Base-by-base conservation (phyloP, 768 basidiomycete species). In the Lactarius hatsudake region DNA sequence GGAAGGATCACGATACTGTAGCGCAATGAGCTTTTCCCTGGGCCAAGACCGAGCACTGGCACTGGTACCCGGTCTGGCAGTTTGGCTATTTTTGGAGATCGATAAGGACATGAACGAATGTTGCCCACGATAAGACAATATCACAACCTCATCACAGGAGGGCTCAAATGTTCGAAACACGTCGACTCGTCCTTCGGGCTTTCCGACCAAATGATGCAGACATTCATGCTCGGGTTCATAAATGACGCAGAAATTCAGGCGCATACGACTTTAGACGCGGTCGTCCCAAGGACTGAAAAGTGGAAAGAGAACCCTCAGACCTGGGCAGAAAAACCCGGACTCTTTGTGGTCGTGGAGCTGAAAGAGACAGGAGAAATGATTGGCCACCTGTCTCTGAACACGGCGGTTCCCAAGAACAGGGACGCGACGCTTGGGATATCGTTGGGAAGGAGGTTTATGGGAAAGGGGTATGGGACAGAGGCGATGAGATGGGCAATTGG, bases 401-500 rank as follows among this genome's bases (percentile, higher is more conserved):
- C 58, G 12, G 34, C n/a, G 3, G 1, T 36, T 28, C 15, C 32
- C 56, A 58, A 57, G 42, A 63, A 45, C 30, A 13, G 42, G 20
- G 42, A 45, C 30, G 30, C 59, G 17, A 53, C 45, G 40, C 23
- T 68, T 40, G 57, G 36, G 15, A 61, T 56, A n/a, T 23, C 64
- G 26, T 26, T 55, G 36, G 38, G 30, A 26, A 66, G 23, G 36
- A 28, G 36, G 32, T 60, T 54, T 9, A n/a, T 71, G 73, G 71
- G 71, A 28, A 68, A 64, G 63, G 74, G 75, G 20, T 76, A 74
- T 45, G 72, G 70, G 36, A 66, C 62, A 15, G 70, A 74, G 60
- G 61, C 58, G 12, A 67, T 71, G 26, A 54, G 23, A 62, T 72
- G 69, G 54, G 68, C 67, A 23, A 62, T 73, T 17, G 71, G 70